phyloP scores from a whole-genome alignment of 352 stramenopile genomes.

The Aphanomyces euteiches region DNA sequence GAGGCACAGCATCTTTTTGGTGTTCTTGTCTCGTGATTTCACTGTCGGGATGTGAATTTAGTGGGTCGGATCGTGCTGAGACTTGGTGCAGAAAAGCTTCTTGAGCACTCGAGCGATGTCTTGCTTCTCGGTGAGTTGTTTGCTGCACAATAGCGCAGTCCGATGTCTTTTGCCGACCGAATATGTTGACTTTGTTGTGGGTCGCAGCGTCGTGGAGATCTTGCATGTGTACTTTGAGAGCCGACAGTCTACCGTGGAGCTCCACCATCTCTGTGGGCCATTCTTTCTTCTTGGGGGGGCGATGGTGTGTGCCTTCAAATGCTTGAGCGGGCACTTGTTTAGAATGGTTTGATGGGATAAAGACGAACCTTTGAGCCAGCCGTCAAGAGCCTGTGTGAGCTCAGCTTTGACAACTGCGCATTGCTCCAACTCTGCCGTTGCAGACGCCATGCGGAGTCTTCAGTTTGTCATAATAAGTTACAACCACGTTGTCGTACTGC shows the following conservation, averaged over 20 bases:
- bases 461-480: not conserved
- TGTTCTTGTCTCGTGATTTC: no score
- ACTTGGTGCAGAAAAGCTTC: not conserved
- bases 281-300: conserved; percentile 12
- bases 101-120: not conserved
- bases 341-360: not conserved
- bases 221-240: conserved; percentile 17
- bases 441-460: not conserved
- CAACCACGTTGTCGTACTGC: not conserved
- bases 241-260: not conserved
- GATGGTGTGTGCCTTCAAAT: conserved; percentile 2
- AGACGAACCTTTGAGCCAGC: not conserved
- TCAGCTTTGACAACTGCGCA: not conserved
- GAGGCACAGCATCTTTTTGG: no score
- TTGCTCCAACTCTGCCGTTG: conserved; percentile 5
- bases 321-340: not conserved
- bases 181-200: conserved; percentile 15
- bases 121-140: not conserved
- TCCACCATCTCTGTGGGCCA: conserved; percentile 6
- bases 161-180: not conserved
- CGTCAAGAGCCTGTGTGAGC: not conserved
- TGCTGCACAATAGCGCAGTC: not conserved
- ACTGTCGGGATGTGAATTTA: no score
- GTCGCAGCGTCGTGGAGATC: conserved; percentile 2
- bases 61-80: not conserved